A percentile compares a stretch with the other conserved stretches of the same genome.
Evolutionary conservation across 2,329 filamentous ascomycete species (phyloP).

Genomic region (Aspergillus sojae): DNA sequence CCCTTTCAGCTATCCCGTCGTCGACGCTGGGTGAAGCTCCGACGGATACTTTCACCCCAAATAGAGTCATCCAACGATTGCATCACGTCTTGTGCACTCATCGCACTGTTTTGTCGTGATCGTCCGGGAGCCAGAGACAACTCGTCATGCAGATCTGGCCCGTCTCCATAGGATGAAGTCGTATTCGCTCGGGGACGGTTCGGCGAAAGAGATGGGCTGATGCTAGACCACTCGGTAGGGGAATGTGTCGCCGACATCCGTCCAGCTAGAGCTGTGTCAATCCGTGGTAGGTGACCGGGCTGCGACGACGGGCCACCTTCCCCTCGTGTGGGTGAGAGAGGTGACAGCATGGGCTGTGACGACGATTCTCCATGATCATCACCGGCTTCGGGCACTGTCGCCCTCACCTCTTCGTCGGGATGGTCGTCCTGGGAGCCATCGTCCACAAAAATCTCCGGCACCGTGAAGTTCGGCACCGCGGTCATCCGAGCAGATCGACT

Average conservation of each 20-base stretch:
- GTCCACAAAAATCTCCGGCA: constrained; percentile 89
- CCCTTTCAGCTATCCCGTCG: constrained; percentile 27
- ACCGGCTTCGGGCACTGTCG: constrained; percentile 9
- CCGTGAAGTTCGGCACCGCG: constrained; percentile 73
- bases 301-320: constrained; percentile 31
- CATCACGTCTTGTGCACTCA: constrained; percentile 76
- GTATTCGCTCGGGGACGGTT: constrained; percentile 28
- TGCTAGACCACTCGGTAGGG: constrained; percentile 54
- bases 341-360: constrained; percentile 35
- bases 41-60: constrained; percentile 89
- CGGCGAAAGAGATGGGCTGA: constrained; percentile 51
- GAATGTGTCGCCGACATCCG: constrained; percentile 38
- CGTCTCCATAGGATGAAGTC: constrained; percentile 34
- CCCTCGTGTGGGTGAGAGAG: constrained; percentile 30
- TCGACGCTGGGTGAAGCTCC: constrained; percentile 75
- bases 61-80: constrained; percentile 85
- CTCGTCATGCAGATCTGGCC: constrained; percentile 20
- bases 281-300: constrained; percentile 50
- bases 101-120: constrained; percentile 66
- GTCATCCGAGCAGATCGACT: constrained; percentile 78
- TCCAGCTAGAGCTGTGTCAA: constrained; percentile 45
- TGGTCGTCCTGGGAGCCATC: constrained; percentile 60
- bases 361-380: constrained; percentile 14
- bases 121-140: constrained; percentile 36
- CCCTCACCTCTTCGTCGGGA: constrained; percentile 20